Percentiles rank a stretch among this genome's conserved stretches.
Conservation (phyloP, 2,329 filamentous ascomycete genomes). For the Cercospora beticola region DNA sequence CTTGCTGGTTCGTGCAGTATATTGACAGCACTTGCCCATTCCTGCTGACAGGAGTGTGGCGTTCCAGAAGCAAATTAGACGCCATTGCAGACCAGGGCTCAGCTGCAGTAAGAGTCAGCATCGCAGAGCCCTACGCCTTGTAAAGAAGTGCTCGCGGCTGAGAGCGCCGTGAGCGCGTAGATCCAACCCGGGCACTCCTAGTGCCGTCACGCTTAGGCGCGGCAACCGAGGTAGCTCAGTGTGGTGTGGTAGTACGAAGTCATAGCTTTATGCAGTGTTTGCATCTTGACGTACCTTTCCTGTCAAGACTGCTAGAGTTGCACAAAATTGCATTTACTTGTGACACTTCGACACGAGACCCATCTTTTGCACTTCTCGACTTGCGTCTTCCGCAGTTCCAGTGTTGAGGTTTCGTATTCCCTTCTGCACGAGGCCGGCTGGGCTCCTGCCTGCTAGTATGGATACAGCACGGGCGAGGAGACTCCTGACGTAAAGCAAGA, state of each 20-base stretch:
- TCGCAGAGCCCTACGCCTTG: not conserved
- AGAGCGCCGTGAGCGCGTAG: not conserved
- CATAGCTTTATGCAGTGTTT: not conserved
- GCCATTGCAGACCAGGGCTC: not conserved
- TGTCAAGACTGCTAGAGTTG: not conserved
- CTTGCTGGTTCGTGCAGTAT: not conserved
- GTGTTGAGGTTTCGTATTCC: not conserved
- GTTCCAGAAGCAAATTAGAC: not conserved
- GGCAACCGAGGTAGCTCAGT: not conserved
- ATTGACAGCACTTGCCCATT: not conserved
- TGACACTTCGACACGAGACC: not conserved
- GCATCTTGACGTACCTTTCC: not conserved
- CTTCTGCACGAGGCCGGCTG: not conserved
- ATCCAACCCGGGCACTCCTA: not conserved
- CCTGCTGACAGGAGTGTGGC: not conserved
- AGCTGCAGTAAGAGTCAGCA: not conserved
- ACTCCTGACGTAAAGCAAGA: not conserved
- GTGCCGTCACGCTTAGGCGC: not conserved
- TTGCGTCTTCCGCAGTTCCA: not conserved
- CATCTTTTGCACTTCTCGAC: not conserved
- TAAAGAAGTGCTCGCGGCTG: not conserved
- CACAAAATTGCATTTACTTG: not conserved
- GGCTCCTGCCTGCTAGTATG: not conserved
- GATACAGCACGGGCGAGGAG: not conserved
- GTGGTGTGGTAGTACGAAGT: not conserved